Percentiles rank a stretch among this genome's conserved stretches.
phyloP scores from a whole-genome alignment of 1,139 yeast genomes.

The Scheffersomyces segobiensis region DNA sequence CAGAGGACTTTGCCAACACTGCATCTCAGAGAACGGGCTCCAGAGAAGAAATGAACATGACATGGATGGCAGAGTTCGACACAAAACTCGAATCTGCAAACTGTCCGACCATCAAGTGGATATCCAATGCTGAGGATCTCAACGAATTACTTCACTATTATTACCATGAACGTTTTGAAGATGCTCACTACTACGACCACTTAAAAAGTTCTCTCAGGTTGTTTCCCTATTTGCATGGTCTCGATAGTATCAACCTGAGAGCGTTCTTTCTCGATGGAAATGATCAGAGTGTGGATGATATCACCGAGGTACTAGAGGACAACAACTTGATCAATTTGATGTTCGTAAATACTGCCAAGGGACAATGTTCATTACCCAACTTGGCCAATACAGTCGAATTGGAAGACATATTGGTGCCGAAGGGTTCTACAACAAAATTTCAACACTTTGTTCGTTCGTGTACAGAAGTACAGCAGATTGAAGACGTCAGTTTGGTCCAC shows the following conservation, averaged over 20 bases:
- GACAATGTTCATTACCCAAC: conserved; percentile 5
- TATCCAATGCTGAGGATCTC: conserved; percentile 16
- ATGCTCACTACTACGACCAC: conserved; percentile 1
- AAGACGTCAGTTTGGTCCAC: conserved; percentile 2
- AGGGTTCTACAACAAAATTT: conserved; percentile 4
- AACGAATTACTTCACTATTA: conserved; percentile 26
- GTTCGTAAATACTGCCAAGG: conserved; percentile 15
- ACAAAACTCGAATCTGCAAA: conserved; percentile 9
- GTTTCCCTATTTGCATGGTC: conserved; percentile 43
- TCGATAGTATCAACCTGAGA: conserved; percentile 28
- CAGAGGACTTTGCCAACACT: neutral
- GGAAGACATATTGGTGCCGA: conserved; percentile 19
- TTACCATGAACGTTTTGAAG: conserved; percentile 15
- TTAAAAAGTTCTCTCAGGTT: conserved; percentile 10
- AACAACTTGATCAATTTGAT: conserved; percentile 17
- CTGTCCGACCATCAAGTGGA: conserved; percentile 11
- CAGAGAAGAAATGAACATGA: conserved; percentile 3
- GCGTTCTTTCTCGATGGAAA: conserved; percentile 20
- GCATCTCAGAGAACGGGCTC: neutral
- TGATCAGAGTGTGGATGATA: neutral
- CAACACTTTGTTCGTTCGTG: conserved; percentile 3
- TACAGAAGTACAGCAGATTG: conserved; percentile 1
- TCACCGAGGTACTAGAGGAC: conserved; percentile 3
- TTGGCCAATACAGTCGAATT: conserved; percentile 23
- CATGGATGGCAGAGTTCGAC: conserved; percentile 14